Evolutionary conservation across 768 basidiomycete species (phyloP).

Genomic region (Pisolithus microcarpus): DNA sequence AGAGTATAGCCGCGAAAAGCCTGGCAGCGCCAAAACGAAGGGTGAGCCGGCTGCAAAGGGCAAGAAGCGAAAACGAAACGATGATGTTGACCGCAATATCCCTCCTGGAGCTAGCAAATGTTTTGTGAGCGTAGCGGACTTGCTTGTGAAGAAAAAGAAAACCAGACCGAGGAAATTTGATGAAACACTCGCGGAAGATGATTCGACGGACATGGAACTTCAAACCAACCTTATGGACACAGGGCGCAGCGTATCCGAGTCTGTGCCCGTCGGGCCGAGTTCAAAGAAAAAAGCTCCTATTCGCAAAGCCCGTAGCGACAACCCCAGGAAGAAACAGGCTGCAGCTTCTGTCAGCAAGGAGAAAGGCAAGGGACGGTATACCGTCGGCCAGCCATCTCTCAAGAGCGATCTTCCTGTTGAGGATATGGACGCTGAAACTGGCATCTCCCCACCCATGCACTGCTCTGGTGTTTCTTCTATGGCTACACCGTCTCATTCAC

Average conservation of each 20-base stretch:
- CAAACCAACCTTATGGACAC: constrained; percentile 45
- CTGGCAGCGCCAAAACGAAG: constrained; percentile 30
- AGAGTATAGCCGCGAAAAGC: constrained; percentile 53
- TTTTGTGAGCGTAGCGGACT: constrained; percentile 62
- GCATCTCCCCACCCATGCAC: constrained; percentile 13
- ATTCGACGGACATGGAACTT: constrained; percentile 62
- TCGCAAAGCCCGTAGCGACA: constrained; percentile 41
- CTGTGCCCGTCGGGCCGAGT: constrained; percentile 29
- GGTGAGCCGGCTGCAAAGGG: constrained; percentile 23
- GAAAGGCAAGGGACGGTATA: constrained; percentile 23
- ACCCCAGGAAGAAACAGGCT: constrained; percentile 17
- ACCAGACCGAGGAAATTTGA: constrained; percentile 40
- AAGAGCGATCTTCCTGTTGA: constrained; percentile 47
- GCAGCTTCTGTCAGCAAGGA: constrained; percentile 12
- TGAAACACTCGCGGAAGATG: constrained; percentile 46
- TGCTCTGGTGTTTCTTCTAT: constrained; percentile 1
- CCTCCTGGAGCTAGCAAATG: constrained; percentile 64
- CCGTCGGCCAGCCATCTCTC: constrained; percentile 37
- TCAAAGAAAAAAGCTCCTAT: constrained; percentile 33
- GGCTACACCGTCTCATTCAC: background rate
- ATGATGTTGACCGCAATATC: constrained; percentile 61
- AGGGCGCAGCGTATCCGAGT: constrained; percentile 47
- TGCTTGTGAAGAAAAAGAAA: constrained; percentile 49
- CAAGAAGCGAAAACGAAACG: constrained; percentile 66
- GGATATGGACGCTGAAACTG: constrained; percentile 49